Base-by-base conservation (phyloP, 768 basidiomycete genomes). In the Podaxis sp. region DNA sequence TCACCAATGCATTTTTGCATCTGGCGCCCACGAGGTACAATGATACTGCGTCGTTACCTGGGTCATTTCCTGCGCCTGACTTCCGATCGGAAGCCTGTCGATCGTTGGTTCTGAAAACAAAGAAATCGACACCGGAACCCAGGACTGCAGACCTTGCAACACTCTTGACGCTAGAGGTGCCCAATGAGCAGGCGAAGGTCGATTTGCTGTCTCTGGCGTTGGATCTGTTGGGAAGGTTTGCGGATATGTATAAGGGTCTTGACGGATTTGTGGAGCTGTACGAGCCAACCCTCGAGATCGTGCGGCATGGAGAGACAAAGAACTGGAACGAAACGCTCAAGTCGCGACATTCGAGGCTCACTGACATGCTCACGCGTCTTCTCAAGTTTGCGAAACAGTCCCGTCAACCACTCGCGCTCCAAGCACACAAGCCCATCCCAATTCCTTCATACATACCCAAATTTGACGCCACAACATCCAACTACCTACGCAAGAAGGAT, bases 361-460 rank as follows among this genome's bases (percentile, higher is more conserved):
- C 69, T 27, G 85, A 86, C 55, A 79, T 76, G 11, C 70, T 92
- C 7, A 69, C 71, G 27, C 83, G 89, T 4, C 72, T 93, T 50
- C 77, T 96, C 48, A 89, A 86, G 65, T 91, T 95, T 68, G 77
- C 92, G 0, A 76, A 71, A 10, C 83, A 89, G 73, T 78, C 84
- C 0, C 89, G 97, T 38, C 82, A 77, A 55, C 93, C 97, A 0
- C 85, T 99, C 28, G 76, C 73, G 2, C 81, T 98, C 21, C 97
- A 99, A 77, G 81, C 90, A 2, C 96, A 98, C 78, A 97, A 95
- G 72, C 92, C 95, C 0, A 96, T 98, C 50, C 93, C 97, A 4
- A 98, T 99, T 65, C 85, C 94, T 3, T 84, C 94, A 0, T 95
- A 93, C 73, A 82, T 93, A 25, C 97, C 97, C 68, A 96, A 95